These are phyloP conservation scores for Bretschneidera sinensis DNA, from an alignment of 345 rosid genomes.

Conservation along the genomic window DNA sequence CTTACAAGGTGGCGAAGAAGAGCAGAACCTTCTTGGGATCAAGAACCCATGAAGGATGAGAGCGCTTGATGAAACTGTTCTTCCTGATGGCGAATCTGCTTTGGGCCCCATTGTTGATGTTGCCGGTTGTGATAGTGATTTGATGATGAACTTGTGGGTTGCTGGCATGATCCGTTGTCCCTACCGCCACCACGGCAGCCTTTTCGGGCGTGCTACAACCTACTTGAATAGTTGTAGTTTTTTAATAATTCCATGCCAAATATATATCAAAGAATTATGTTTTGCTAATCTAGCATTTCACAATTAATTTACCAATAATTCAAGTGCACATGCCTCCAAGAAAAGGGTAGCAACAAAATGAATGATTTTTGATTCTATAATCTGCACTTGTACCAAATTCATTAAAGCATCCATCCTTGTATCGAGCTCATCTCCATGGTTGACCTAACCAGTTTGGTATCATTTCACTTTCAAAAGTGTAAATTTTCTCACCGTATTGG, in stretches of 20 bases:
- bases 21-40: conserved; percentile 88
- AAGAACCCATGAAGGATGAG: conserved; percentile 49
- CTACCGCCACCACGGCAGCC: conserved; percentile 23
- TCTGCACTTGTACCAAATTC: no score
- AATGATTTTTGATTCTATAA: conserved; percentile 19
- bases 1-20: conserved; percentile 89
- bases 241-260: conserved; percentile 16
- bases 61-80: conserved; percentile 66
- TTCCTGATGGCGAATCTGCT: conserved; percentile 45
- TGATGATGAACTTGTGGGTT: conserved; percentile 60
- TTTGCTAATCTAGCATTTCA: neutral
- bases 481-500: no score
- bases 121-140: conserved; percentile 58
- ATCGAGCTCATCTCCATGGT: no score
- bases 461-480: no score
- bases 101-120: conserved; percentile 30
- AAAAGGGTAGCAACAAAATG: conserved; percentile 18
- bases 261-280: neutral
- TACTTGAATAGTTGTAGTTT: conserved; percentile 16
- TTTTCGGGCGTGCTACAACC: conserved; percentile 60
- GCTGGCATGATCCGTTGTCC: conserved; percentile 34
- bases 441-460: no score
- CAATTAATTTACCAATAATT: conserved; percentile 9
- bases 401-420: no score
- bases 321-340: conserved; percentile 11